These are phyloP conservation scores for Somion occarium DNA, from an alignment of 1,284 basidiomycete genomes.

Conservation along the genomic window DNA sequence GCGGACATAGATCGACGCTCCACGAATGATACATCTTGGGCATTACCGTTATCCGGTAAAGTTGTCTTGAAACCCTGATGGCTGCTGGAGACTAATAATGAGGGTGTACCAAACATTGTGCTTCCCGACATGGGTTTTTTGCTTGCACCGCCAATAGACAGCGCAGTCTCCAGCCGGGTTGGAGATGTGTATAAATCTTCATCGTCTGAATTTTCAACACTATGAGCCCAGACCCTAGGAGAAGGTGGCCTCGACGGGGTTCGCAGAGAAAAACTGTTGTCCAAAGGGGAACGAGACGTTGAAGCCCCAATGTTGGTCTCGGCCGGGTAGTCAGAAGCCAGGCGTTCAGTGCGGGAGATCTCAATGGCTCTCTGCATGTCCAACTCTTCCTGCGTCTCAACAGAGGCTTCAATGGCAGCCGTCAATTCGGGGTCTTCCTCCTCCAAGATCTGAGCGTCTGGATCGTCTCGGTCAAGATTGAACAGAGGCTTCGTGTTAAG, in stretches of 20 bases:
- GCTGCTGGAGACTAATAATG: slow-evolving; percentile 14
- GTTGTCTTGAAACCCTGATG: too few relatives aligned
- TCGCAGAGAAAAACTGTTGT: slow-evolving; percentile 6
- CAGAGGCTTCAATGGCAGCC: slow-evolving; percentile 57
- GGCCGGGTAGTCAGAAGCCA: slow-evolving; percentile 12
- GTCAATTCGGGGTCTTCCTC: slow-evolving; percentile 44
- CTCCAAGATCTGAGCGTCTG: slow-evolving; percentile 3
- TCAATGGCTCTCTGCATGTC: slow-evolving; percentile 28
- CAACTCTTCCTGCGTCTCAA: slow-evolving; percentile 33
- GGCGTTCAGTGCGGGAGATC: slow-evolving; percentile 19
- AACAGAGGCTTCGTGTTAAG: slow-evolving; percentile 46
- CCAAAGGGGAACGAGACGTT: slow-evolving; percentile 8
- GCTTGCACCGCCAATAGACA: slow-evolving; percentile 57
- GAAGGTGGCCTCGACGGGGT: slow-evolving; percentile 4
- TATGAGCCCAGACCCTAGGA: not conserved
- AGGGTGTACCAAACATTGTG: slow-evolving; percentile 18
- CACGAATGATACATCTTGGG: slow-evolving; percentile 11
- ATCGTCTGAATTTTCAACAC: slow-evolving; percentile 17
- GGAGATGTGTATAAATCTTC: slow-evolving; percentile 44
- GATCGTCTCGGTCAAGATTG: slow-evolving; percentile 46
- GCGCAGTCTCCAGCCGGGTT: slow-evolving; percentile 54
- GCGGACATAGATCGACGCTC: not conserved
- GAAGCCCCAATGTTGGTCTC: not conserved
- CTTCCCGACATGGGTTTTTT: slow-evolving; percentile 16
- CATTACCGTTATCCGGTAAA: too few relatives aligned